Conservation (phyloP, 495 filamentous ascomycete species). For the Astrocystis sublimbata region DNA sequence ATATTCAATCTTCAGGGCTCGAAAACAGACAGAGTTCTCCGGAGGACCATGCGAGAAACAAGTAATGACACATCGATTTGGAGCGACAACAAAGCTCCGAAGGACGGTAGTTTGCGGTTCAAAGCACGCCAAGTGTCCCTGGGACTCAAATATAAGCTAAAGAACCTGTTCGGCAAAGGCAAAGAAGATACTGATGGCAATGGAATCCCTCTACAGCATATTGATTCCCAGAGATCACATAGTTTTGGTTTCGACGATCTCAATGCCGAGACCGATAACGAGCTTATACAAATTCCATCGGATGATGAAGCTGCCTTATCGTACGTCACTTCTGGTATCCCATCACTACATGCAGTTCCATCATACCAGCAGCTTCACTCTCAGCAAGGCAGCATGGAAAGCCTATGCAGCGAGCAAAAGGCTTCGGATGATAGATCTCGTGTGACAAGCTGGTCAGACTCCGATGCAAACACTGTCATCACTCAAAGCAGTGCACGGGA, state of each 20-base stretch:
- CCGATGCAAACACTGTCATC: conserved; percentile 46
- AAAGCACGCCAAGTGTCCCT: conserved; percentile 62
- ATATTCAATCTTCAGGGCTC: conserved; percentile 47
- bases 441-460: conserved; percentile 77
- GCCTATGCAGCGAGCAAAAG: conserved; percentile 49
- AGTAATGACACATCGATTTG: conserved; percentile 28
- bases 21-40: conserved; percentile 50
- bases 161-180: conserved; percentile 56
- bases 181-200: conserved; percentile 42
- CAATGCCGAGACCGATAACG: conserved; percentile 22
- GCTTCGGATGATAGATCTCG: conserved; percentile 61
- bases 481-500: conserved; percentile 39
- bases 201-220: conserved; percentile 50
- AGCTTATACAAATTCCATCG: conserved; percentile 25
- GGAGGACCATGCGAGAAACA: conserved; percentile 31
- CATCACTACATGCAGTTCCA: conserved; percentile 41
- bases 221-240: conserved; percentile 51
- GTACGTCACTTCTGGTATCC: conserved; percentile 43
- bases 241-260: conserved; percentile 35
- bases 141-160: conserved; percentile 62
- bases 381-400: conserved; percentile 53
- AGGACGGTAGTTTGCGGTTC: conserved; percentile 44
- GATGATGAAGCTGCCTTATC: conserved; percentile 40
- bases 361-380: conserved; percentile 44
- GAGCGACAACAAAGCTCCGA: conserved; percentile 21